Percentiles rank a stretch among this genome's conserved stretches.
Evolutionary conservation across 169 alveolate species (phyloP).

Genomic region (Perkinsus olseni): DNA sequence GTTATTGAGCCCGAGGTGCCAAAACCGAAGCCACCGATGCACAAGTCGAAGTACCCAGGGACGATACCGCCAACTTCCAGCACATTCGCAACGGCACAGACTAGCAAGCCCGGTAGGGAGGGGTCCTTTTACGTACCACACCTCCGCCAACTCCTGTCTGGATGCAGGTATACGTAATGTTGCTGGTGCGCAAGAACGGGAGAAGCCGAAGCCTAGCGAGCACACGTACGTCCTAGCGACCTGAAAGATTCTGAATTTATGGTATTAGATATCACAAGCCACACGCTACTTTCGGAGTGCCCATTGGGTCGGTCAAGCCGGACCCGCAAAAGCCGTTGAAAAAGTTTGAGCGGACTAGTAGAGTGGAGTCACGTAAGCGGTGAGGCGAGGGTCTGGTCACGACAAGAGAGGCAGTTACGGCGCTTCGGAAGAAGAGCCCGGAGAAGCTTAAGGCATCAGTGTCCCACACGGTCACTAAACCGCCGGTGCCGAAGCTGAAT

Average conservation of each 20-base stretch:
- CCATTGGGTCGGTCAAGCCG: conserved; percentile 51
- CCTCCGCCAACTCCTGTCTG: too few species aligned
- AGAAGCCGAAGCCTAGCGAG: conserved; percentile 42
- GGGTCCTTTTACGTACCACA: too few species aligned
- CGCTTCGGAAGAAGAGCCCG: background rate
- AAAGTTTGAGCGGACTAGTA: background rate
- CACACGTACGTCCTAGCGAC: conserved; percentile 21
- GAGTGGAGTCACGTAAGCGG: background rate
- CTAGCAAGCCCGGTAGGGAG: conserved; percentile 51
- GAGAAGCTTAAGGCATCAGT: conserved; percentile 12
- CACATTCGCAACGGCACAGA: conserved; percentile 60
- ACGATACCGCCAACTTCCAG: conserved; percentile 66
- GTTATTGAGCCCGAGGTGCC: too few species aligned
- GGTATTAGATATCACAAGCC: conserved; percentile 24
- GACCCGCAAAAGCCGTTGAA: conserved; percentile 16
- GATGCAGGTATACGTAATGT: conserved; percentile 49
- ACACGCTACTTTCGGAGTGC: conserved; percentile 62
- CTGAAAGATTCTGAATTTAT: too few species aligned
- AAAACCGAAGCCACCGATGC: conserved; percentile 35
- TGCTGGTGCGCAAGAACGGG: conserved; percentile 44
- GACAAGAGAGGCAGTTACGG: background rate
- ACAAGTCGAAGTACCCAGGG: conserved; percentile 57
- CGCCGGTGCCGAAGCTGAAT: conserved; percentile 57
- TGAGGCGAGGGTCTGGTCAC: too few species aligned
- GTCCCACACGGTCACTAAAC: conserved; percentile 29